Conservation (phyloP, 2,329 filamentous ascomycete species). For the Pseudocercospora pini-densiflorae region DNA sequence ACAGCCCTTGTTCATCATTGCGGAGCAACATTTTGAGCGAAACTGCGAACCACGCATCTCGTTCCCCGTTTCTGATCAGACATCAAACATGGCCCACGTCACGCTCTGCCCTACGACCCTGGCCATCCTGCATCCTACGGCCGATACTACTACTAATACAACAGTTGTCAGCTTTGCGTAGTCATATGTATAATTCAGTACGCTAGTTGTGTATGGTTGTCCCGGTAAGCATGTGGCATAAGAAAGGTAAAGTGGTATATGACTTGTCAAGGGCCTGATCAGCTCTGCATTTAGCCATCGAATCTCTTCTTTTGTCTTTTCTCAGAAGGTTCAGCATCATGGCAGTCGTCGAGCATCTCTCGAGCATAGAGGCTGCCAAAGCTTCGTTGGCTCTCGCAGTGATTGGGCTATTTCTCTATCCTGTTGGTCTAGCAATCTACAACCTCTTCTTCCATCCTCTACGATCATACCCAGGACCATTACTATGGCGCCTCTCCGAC, state of each 20-base stretch:
- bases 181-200: too few relatives aligned
- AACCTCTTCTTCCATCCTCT: conserved; percentile 51
- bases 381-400: conserved; percentile 4
- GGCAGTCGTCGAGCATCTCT: background rate
- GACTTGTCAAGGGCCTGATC: too few relatives aligned
- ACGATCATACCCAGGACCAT: conserved; percentile 44
- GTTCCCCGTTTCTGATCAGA: too few relatives aligned
- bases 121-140: too few relatives aligned
- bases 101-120: too few relatives aligned
- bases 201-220: background rate
- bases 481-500: conserved; percentile 22
- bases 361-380: background rate
- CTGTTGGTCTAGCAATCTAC: conserved; percentile 37
- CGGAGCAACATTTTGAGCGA: too few relatives aligned
- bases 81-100: too few relatives aligned
- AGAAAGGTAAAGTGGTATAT: background rate
- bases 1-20: background rate
- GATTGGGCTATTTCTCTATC: conserved; percentile 1
- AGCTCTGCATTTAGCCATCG: background rate
- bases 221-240: background rate
- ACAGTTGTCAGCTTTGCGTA: too few relatives aligned
- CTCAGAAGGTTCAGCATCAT: background rate
- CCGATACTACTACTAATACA: too few relatives aligned
- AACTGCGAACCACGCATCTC: background rate
- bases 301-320: background rate